A percentile compares a stretch with the other conserved stretches of the same genome.
Conservation (phyloP, 371 early-diverging fungal genomes). For the Umbelopsis sp. region DNA sequence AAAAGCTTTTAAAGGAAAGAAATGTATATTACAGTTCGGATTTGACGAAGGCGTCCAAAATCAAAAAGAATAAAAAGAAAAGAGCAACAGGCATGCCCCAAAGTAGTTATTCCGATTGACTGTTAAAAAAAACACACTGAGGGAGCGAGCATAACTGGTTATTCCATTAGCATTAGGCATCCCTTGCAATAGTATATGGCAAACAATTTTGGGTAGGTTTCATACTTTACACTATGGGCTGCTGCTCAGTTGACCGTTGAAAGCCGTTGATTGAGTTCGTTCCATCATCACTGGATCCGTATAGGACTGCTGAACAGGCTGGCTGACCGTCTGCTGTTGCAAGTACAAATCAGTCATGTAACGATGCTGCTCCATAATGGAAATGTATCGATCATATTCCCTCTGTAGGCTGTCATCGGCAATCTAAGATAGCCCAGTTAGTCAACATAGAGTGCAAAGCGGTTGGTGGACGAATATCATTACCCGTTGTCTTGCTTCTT, state of each 20-base stretch:
- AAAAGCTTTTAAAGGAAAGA: background rate
- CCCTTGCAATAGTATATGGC: no score
- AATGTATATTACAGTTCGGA: conserved; percentile 18
- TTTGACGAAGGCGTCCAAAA: conserved; percentile 7
- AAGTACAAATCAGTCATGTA: conserved; percentile 10
- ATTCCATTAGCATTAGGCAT: no score
- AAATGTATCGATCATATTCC: conserved; percentile 2
- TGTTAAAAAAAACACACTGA: no score
- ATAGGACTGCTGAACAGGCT: background rate
- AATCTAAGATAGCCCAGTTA: background rate
- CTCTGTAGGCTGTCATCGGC: background rate
- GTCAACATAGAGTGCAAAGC: background rate
- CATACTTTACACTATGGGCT: background rate
- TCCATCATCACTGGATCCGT: conserved; percentile 13
- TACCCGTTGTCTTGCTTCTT: conserved; percentile 14
- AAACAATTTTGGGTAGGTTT: no score
- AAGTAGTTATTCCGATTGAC: no score
- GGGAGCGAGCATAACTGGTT: no score
- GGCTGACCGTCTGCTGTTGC: background rate
- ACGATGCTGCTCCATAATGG: conserved; percentile 1
- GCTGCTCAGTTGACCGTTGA: background rate
- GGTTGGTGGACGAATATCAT: background rate
- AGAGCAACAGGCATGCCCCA: background rate
- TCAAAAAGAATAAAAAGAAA: conserved; percentile 1
- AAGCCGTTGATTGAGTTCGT: background rate